These are phyloP conservation scores for Termitomyces eurrhizus DNA, from an alignment of 768 basidiomycete genomes.

Conservation along the genomic window DNA sequence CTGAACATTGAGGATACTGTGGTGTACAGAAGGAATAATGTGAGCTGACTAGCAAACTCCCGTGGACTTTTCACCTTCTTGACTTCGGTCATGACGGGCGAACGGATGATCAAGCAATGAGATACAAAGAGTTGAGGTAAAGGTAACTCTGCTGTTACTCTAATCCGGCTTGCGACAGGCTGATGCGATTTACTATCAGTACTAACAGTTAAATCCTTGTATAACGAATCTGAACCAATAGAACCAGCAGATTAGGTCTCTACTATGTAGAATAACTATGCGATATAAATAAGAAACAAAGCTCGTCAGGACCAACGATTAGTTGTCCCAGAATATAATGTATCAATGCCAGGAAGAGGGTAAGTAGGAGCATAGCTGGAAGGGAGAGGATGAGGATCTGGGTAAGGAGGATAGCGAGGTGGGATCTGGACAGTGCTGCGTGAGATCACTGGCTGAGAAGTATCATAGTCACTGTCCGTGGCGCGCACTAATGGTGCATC, in stretches of 20 bases:
- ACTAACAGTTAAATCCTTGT: neutral
- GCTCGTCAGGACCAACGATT: slow-evolving; percentile 17
- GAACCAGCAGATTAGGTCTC: slow-evolving; percentile 2
- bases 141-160: slow-evolving; percentile 21
- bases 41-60: slow-evolving; percentile 78
- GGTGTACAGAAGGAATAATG: slow-evolving; percentile 3
- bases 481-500: slow-evolving; percentile 22
- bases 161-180: neutral
- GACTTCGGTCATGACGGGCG: slow-evolving; percentile 71
- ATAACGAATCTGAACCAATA: neutral
- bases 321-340: slow-evolving; percentile 15
- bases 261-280: slow-evolving; percentile 8
- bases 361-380: slow-evolving; percentile 5
- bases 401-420: slow-evolving; percentile 15
- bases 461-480: slow-evolving; percentile 12
- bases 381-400: neutral
- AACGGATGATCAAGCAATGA: slow-evolving; percentile 35
- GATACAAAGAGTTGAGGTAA: slow-evolving; percentile 42
- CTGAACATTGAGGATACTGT: slow-evolving; percentile 15
- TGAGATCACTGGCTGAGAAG: slow-evolving; percentile 3
- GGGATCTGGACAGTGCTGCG: slow-evolving; percentile 10
- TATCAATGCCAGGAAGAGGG: slow-evolving; percentile 14
- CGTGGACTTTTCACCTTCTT: slow-evolving; percentile 86
- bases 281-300: slow-evolving; percentile 8
- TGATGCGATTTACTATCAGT: neutral